phyloP scores from a whole-genome alignment of 176 grass and related monocot genomes.

The Thalia dealbata region DNA sequence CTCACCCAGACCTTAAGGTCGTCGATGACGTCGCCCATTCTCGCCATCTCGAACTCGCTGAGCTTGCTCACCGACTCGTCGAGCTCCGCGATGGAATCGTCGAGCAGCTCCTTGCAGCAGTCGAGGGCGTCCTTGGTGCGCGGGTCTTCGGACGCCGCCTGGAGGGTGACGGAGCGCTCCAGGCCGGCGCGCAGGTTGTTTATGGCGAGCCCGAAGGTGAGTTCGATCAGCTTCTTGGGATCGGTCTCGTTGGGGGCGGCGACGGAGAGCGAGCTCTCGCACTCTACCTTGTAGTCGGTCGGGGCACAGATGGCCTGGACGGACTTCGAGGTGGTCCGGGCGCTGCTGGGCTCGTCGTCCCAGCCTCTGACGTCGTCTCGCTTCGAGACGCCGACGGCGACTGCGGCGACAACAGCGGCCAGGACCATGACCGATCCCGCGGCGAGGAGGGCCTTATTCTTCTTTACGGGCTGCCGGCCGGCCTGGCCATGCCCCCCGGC shows the following conservation, averaged over 20 bases:
- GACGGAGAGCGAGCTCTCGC: slow-evolving; percentile 46
- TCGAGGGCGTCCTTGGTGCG: slow-evolving; percentile 50
- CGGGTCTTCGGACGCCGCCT: slow-evolving; percentile 43
- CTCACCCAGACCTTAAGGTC: slow-evolving; percentile 31
- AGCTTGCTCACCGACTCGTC: slow-evolving; percentile 45
- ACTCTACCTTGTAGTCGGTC: slow-evolving; percentile 15
- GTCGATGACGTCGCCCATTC: slow-evolving; percentile 42
- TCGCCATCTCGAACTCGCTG: slow-evolving; percentile 46
- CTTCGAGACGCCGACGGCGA: too few species aligned
- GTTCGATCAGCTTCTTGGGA: slow-evolving; percentile 8
- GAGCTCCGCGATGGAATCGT: slow-evolving; percentile 67
- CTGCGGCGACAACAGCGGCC: too few species aligned
- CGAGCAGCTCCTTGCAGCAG: slow-evolving; percentile 70
- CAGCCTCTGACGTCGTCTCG: too few species aligned
- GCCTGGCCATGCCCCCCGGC: too few species aligned
- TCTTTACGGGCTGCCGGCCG: too few species aligned
- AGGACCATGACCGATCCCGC: too few species aligned
- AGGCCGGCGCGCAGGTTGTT: slow-evolving; percentile 45
- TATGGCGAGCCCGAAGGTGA: slow-evolving; percentile 42
- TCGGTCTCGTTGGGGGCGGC: slow-evolving; percentile 31
- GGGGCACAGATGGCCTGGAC: too few species aligned
- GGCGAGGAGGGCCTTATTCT: too few species aligned
- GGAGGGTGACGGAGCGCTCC: slow-evolving; percentile 37
- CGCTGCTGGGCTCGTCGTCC: too few species aligned
- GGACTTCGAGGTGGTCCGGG: too few species aligned